Evolutionary conservation across 2,329 filamentous ascomycete genomes (phyloP).

Genomic region (Talaromyces amestolkiae): DNA sequence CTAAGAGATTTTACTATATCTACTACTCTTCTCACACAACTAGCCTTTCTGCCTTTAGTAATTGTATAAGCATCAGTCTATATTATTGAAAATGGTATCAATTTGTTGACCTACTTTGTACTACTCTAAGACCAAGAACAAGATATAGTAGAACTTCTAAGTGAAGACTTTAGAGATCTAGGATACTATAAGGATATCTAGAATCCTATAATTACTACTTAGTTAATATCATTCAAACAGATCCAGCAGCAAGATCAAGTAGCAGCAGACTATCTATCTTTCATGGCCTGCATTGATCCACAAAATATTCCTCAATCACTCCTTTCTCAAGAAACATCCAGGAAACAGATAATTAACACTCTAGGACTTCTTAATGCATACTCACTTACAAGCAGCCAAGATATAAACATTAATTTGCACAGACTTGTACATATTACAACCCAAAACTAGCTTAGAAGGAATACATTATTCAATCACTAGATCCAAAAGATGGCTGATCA

Average conservation of each 20-base stretch:
- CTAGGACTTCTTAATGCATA: neutral
- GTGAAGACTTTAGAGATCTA: slow-evolving; percentile 34
- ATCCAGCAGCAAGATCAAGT: slow-evolving; percentile 25
- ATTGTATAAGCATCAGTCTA: slow-evolving; percentile 29
- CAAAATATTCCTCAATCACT: slow-evolving; percentile 35
- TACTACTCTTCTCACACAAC: slow-evolving; percentile 20
- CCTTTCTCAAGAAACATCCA: slow-evolving; percentile 24
- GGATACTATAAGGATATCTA: slow-evolving; percentile 29
- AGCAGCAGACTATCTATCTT: slow-evolving; percentile 37
- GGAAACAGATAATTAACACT: neutral
- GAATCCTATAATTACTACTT: slow-evolving; percentile 38
- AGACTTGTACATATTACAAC: slow-evolving; percentile 33
- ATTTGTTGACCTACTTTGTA: slow-evolving; percentile 20
- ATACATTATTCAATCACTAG: slow-evolving; percentile 11
- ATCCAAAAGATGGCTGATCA: slow-evolving; percentile 2
- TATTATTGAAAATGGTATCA: slow-evolving; percentile 20
- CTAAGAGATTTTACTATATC: slow-evolving; percentile 11
- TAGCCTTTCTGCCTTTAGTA: slow-evolving; percentile 28
- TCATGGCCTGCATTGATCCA: slow-evolving; percentile 35
- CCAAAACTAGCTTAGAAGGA: slow-evolving; percentile 27
- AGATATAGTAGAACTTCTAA: slow-evolving; percentile 32
- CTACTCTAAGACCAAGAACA: slow-evolving; percentile 27
- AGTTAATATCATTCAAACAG: slow-evolving; percentile 36
- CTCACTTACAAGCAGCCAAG: slow-evolving; percentile 2
- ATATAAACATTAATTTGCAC: slow-evolving; percentile 27